Conservation (phyloP, 2,329 filamentous ascomycete species). For the Davidsoniella eucalypti region DNA sequence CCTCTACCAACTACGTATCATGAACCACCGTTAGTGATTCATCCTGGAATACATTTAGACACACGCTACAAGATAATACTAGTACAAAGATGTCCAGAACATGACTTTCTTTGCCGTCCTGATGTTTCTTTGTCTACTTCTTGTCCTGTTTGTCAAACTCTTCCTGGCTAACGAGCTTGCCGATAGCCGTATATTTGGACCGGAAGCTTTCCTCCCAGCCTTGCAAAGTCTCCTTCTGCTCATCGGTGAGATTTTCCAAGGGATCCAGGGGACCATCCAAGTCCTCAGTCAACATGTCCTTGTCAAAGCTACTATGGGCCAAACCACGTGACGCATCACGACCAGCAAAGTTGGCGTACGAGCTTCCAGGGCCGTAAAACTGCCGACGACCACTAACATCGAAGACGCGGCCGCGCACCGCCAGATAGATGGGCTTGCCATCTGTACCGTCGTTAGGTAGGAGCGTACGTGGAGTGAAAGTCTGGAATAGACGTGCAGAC, state of each 20-base stretch:
- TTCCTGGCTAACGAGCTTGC: conserved; percentile 50
- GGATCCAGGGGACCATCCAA: conserved; percentile 68
- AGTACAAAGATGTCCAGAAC: not conserved
- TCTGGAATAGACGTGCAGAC: conserved; percentile 45
- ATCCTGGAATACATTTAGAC: not conserved
- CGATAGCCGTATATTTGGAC: conserved; percentile 92
- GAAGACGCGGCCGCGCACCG: conserved; percentile 82
- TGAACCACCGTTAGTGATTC: too few species aligned
- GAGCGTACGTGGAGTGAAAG: conserved; percentile 65
- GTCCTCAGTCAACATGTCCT: conserved; percentile 87
- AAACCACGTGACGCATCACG: conserved; percentile 78
- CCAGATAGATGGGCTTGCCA: conserved; percentile 64
- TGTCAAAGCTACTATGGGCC: conserved; percentile 82
- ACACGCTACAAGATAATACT: not conserved
- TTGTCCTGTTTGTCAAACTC: conserved; percentile 20
- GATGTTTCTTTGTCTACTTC: conserved; percentile 15
- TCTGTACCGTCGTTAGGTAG: conserved; percentile 68
- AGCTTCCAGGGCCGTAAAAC: conserved; percentile 91
- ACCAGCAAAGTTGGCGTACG: conserved; percentile 92
- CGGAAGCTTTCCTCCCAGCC: conserved; percentile 90
- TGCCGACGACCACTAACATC: conserved; percentile 75
- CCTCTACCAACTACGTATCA: too few species aligned
- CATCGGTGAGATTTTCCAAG: conserved; percentile 51
- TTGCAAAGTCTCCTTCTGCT: conserved; percentile 66
- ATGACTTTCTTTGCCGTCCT: too few species aligned